These are phyloP conservation scores for Phytophthora ramorum DNA, from an alignment of 352 stramenopile genomes.

Conservation along the genomic window DNA sequence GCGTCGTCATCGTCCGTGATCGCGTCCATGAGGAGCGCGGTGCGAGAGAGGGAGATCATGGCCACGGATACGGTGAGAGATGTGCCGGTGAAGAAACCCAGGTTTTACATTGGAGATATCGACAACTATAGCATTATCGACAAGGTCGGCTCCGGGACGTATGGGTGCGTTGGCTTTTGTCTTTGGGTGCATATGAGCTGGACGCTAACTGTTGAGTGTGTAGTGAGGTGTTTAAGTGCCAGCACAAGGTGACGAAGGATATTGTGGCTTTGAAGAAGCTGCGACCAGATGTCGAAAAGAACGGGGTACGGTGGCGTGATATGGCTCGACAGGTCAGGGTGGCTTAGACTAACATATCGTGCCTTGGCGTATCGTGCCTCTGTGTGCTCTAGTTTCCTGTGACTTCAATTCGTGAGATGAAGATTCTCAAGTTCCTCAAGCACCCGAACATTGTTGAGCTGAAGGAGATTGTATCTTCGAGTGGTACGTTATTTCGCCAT, in stretches of 20 bases:
- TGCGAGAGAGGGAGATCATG: constrained; percentile 80
- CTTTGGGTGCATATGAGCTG: neutral
- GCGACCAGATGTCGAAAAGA: constrained; percentile 86
- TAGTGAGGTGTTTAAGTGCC: constrained; percentile 90
- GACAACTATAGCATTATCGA: constrained; percentile 91
- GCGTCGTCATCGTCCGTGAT: constrained; percentile 66
- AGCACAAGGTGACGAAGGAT: constrained; percentile 88
- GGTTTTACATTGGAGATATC: constrained; percentile 89
- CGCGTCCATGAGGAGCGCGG: constrained; percentile 71
- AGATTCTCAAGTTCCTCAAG: constrained; percentile 96
- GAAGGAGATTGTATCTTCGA: constrained; percentile 95
- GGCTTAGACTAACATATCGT: neutral
- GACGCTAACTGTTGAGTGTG: constrained; percentile 11
- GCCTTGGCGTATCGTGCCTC: neutral
- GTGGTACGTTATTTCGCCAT: constrained; percentile 39
- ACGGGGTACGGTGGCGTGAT: constrained; percentile 58
- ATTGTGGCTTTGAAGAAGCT: constrained; percentile 90
- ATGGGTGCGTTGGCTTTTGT: constrained; percentile 60
- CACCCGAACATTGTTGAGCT: constrained; percentile 96
- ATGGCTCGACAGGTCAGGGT: neutral
- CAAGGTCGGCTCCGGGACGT: constrained; percentile 87
- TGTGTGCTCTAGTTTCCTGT: constrained; percentile 84
- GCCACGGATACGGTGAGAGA: constrained; percentile 52
- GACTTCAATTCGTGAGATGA: constrained; percentile 97
- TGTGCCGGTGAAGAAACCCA: constrained; percentile 43